Conservation (phyloP, 2,329 filamentous ascomycete species). For the Alternaria viburni region DNA sequence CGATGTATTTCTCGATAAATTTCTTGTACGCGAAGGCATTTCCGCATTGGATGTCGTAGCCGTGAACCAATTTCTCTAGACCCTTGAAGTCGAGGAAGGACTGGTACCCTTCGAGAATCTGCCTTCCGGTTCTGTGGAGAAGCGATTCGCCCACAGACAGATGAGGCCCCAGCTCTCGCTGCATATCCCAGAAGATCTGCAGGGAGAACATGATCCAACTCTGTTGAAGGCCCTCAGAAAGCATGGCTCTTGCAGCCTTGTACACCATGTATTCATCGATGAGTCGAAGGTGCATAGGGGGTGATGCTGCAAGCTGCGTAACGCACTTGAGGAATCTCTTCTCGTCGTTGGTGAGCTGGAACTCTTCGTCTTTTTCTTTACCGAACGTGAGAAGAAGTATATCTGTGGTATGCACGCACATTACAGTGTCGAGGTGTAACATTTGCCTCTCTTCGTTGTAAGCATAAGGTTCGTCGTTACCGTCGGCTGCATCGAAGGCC, state of each 20-base stretch:
- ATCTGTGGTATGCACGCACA: no score
- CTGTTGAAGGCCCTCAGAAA: not conserved
- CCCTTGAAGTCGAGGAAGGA: not conserved
- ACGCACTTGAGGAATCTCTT: not conserved
- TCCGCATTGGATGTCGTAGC: no score
- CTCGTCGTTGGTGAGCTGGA: not conserved
- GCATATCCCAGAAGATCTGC: not conserved
- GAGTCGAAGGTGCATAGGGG: no score
- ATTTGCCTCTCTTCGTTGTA: no score
- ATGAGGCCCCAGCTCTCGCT: not conserved
- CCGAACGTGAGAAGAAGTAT: no score
- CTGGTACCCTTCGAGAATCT: not conserved
- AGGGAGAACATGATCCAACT: not conserved
- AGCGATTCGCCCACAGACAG: not conserved
- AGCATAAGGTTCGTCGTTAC: no score
- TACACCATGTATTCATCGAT: not conserved
- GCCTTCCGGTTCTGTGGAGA: not conserved
- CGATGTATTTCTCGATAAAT: no score
- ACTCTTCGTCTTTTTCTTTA: no score
- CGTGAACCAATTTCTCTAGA: no score
- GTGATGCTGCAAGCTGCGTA: not conserved
- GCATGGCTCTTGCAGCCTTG: not conserved
- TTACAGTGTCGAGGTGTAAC: no score
- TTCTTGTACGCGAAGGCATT: no score
- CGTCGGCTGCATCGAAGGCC: no score